phyloP scores from a whole-genome alignment of 129 eudicot species.

The Centaurea solstitialis region DNA sequence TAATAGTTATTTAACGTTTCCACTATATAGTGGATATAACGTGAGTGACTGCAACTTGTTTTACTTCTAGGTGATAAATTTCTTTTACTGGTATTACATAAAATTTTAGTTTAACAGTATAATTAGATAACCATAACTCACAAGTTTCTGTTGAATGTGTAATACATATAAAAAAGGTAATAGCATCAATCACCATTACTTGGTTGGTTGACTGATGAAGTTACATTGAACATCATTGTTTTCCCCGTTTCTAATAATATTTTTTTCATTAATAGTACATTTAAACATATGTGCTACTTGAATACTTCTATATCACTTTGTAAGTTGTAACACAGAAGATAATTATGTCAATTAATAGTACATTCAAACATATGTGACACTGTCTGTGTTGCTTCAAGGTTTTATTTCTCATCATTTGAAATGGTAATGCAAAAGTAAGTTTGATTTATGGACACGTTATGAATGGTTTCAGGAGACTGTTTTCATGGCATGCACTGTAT shows the following conservation, averaged over 20 bases:
- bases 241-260: neutral
- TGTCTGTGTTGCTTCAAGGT: neutral
- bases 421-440: neutral
- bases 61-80: neutral
- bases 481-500: neutral
- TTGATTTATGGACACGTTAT: neutral
- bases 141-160: neutral
- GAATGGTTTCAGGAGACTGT: neutral
- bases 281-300: neutral
- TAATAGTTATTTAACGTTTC: neutral
- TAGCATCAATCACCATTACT: neutral
- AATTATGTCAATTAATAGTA: neutral
- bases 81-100: too few species aligned
- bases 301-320: neutral
- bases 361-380: neutral
- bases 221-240: neutral
- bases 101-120: too few species aligned
- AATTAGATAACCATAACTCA: neutral
- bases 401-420: neutral
- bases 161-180: neutral
- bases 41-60: neutral
- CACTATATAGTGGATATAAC: neutral
- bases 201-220: neutral
- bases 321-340: neutral
- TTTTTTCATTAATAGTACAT: neutral